phyloP scores from a whole-genome alignment of 768 basidiomycete genomes.

The Hypholoma sublateritium region DNA sequence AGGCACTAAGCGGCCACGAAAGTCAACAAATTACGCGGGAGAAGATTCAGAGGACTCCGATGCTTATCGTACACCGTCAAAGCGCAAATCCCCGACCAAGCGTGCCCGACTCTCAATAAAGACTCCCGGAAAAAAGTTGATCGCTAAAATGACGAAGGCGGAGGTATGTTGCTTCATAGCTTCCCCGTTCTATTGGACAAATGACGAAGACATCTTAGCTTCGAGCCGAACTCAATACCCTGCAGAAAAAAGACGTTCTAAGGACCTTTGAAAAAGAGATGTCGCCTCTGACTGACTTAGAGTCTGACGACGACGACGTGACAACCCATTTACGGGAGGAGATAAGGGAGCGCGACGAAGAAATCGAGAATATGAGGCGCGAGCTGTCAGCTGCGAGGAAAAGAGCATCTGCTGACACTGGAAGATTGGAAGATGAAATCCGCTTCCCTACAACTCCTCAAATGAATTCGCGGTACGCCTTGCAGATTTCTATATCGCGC shows the following conservation, averaged over 20 bases:
- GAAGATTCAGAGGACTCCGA: slow-evolving; percentile 1
- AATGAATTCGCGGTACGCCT: slow-evolving; percentile 6
- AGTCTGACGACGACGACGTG: slow-evolving; percentile 26
- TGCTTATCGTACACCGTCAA: slow-evolving; percentile 2
- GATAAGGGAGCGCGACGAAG: slow-evolving; percentile 6
- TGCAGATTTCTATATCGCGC: background rate
- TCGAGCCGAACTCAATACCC: slow-evolving; percentile 3
- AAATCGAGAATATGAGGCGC: slow-evolving; percentile 6
- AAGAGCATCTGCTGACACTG: background rate
- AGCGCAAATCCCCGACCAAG: slow-evolving; percentile 6
- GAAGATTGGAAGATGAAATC: background rate
- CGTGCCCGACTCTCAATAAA: slow-evolving; percentile 6
- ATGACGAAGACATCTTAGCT: slow-evolving; percentile 1
- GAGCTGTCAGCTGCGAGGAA: slow-evolving; percentile 5
- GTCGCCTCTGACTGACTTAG: slow-evolving; percentile 33
- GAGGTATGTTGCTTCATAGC: slow-evolving; percentile 30
- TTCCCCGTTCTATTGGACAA: background rate
- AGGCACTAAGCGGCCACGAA: slow-evolving; percentile 21
- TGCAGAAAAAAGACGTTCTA: background rate
- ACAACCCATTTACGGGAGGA: background rate
- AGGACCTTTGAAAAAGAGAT: background rate
- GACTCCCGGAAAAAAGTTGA: slow-evolving; percentile 16
- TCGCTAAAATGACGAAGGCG: slow-evolving; percentile 38
- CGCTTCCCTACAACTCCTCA: slow-evolving; percentile 1
- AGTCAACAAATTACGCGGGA: slow-evolving; percentile 3